Base-by-base conservation (phyloP, 176 grass and related monocot genomes). In the Aegilops bicornis region DNA sequence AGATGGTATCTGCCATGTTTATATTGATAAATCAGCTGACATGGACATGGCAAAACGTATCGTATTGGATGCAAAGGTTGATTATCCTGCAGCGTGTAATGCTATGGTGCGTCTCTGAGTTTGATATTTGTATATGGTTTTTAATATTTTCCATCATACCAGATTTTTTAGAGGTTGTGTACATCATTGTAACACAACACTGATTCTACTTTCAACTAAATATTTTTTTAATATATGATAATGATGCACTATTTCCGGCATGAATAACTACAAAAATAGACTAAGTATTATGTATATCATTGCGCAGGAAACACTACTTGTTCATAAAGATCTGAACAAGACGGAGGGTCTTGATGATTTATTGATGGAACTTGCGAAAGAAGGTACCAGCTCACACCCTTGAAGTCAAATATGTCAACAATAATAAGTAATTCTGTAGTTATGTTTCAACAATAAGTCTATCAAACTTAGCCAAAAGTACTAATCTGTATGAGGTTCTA, bases 1-100 rank as follows among this genome's bases (percentile, higher is more conserved):
- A 99, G 97, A 99, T 91, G 94, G 97, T 64, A 94, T 99, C 77
- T 99, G 97, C 83, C 97, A 99, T 97, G 90, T 99, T 69, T 99
- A 99, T 79, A 91, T 99, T 68, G 97, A 99, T 79, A 99, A 96
- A 91, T 99, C 92, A 31, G 94, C 94, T 76, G 92, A 99, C 77
- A 91, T 99, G 89, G 86, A 92, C 66, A 99, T 99, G 94, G 97
- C 97, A 85, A 94, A 94, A 48, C 62, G 87, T 59, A 93, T 99
- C 24, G 97, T 99, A 79, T 76, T 96, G 85, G 97, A 94, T 54
- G 94, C 97, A 77, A 99, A 97, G 62, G 81, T 96, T 69, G 97
- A 99, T 89, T 99, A 99, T 91, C 97, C 97, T n/a, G 94, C 97
- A 79, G 92, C 97, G 0, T 99, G 97, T 36, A 99, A 99, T 94